Evolutionary conservation across 2,329 filamentous ascomycete species (phyloP), one percentile per base, ranked within the genome.

Genomic region (Tolypocladium paradoxum): DNA sequence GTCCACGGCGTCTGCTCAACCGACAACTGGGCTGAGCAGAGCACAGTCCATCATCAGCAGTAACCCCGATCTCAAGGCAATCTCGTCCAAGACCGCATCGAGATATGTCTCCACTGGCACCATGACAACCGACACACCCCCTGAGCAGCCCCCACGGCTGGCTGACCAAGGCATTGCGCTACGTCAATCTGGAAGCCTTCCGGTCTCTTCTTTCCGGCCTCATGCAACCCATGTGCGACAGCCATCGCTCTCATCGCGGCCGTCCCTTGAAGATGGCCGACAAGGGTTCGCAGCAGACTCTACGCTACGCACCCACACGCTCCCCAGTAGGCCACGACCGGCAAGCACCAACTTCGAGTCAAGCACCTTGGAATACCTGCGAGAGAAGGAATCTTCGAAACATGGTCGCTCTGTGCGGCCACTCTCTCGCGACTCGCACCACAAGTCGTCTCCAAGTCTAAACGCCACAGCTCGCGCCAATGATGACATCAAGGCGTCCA

Each of bases 321-420:
- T 70, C 73, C 48, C 60, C 20, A 56, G 61, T 6, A 83, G 85
- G 56, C 77, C 82, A 52, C 80, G 92, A 47, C 92, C 92, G 2
- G 76, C 83, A 1, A 96, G 91, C 66, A 88, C 88, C 35, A 89
- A 91, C 65, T 78, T 95, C 4, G 87, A 90, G 60, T 87, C 87
- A 0, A 90, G 87, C 63, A 76, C 68, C 6, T 57, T 93, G 51
- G 90, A 95, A 55, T 90, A 88, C 62, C 74, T 95, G 20, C 84
- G 88, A 24, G 90, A 93, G 61, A 80, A 83, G 50, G 90, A 95
- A 24, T 73, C 78, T 2, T 67, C 71, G 1, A 73, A 70, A 55
- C 70, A 74, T 11, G 65, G 61, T 43, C 60, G 66, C 18, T 57
- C 56, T 1, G 55, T 55, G 18, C 60, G 61, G 9, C 57, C 60